Evolutionary conservation across 2,329 filamentous ascomycete species (phyloP).

Genomic region (Fusarium sp.): DNA sequence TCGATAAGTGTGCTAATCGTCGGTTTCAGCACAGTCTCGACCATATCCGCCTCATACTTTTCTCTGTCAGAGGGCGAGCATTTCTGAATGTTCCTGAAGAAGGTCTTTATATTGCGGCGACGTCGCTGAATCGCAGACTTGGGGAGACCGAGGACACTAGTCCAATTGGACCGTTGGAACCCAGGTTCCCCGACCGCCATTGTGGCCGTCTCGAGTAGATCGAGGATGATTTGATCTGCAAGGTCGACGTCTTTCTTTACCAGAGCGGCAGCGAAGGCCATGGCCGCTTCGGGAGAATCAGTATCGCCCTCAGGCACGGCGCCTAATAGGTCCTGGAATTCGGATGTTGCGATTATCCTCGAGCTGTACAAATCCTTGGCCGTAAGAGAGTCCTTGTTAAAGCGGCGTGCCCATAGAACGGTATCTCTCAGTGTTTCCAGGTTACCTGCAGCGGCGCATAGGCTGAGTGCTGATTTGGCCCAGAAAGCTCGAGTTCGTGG

Average conservation of each 20-base stretch:
- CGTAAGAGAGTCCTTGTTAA: constrained; percentile 47
- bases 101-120: background rate
- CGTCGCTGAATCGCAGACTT: constrained; percentile 20
- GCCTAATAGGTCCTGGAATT: constrained; percentile 40
- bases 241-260: constrained; percentile 13
- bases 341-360: constrained; percentile 21
- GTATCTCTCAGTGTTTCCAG: constrained; percentile 43
- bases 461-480: constrained; percentile 46
- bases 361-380: constrained; percentile 34
- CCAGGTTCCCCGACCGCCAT: constrained; percentile 32
- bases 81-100: constrained; percentile 18
- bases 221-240: constrained; percentile 35
- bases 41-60: constrained; percentile 14
- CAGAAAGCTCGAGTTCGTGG: constrained; percentile 45
- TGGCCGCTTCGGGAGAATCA: constrained; percentile 10
- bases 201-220: constrained; percentile 31
- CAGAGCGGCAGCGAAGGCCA: constrained; percentile 10
- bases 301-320: constrained; percentile 23
- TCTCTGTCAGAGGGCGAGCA: background rate
- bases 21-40: constrained; percentile 51
- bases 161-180: constrained; percentile 21
- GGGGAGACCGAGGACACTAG: constrained; percentile 20
- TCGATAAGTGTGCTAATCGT: constrained; percentile 49
- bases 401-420: constrained; percentile 50
- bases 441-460: constrained; percentile 48